Evolutionary conservation across 352 stramenopile genomes (phyloP), one percentile per base, ranked within the genome.

Genomic region (Phytophthora cactorum): DNA sequence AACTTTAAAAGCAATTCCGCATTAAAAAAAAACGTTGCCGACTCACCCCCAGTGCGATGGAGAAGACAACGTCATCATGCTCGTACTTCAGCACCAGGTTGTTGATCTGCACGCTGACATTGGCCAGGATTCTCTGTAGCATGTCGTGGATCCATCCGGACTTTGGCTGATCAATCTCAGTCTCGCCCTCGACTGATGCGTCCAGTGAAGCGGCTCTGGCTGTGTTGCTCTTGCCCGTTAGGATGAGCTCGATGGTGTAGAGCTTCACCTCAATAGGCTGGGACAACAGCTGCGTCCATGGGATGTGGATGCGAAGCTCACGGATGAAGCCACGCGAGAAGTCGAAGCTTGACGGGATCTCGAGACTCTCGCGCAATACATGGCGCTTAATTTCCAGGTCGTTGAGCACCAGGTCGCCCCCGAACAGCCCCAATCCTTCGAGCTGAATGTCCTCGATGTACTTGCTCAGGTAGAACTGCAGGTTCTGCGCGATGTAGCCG

Each of bases 21-120:
- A 57, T 10, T 44, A 31, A 31, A 45, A 44, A 61, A 47, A 57
- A 10, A 27, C n/a, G 22, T 34, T 15, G 38, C 15, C 39, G 28
- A 32, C 17, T 53, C 70, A 96, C 88, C 59, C 88, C 88, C 28
- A 96, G 77, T 14, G 88, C 86, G 32, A 94, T 76, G 1, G 88
- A 96, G 4, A 96, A 79, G 14, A 96, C 88, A 36, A 96, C 86
- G 52, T 95, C 85, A 44, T 93, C 86, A 65, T 96, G 80, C 52
- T 96, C 86, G 59, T 95, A 96, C 63, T 96, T 96, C 36, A 96
- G 79, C 29, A 96, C 88, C 22, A 96, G 82, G 56, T 96, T 96
- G 63, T 95, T 95, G 39, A 96, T 68, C 73, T 95, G 88, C 28
- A 96, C 78, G 31, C 80, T 92, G 38, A 94, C 67, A 59, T 96